Base-by-base conservation (phyloP, 371 early-diverging fungal genomes). In the Rhizopus sp. region DNA sequence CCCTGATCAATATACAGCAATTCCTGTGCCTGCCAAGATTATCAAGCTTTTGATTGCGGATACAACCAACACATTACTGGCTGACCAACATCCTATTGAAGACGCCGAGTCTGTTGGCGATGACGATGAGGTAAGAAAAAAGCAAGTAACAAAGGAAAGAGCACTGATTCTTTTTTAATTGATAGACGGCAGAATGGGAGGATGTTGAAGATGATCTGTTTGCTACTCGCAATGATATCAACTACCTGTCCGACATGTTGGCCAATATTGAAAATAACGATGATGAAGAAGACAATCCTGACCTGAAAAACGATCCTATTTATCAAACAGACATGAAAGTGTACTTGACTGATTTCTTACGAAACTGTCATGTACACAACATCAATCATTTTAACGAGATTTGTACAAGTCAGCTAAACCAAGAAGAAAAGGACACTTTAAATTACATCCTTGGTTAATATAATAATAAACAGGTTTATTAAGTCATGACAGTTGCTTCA, bases 1-100 rank as follows among this genome's bases (percentile, higher is more conserved):
- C 38, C 91, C 92, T 32, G 91, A 93, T 40, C 87, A 90, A 54
- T 94, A 84, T 71, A 88, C 88, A 4, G 69, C 77, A 29, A 81
- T 94, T 33, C 86, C 93, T 5, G 87, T 93, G 41, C 76, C 88
- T 4, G 85, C 82, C 51, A 95, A 94, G 75, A 92, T 93, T 9
- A 66, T 95, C 50, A 91, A 89, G 63, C 77, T 96, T 4, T 75
- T 96, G 7, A 62, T 93, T 9, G 80, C 77, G 13, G 95, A 96
- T 54, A 64, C 89, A 49, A 83, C 86, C 9, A 86, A 79, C 63
- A 75, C 80, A 31, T 59, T 81, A 40, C 72, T 78, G 34, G 59
- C 57, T 16, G 78, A 77, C 1, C 66, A 70, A 46, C 69, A 63
- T 1, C 80, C 76, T 37, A 66, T 69, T 8, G 80, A 75, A 1